A percentile compares a stretch with the other conserved stretches of the same genome.
phyloP scores from a whole-genome alignment of 2,329 filamentous ascomycete species.

The Aschersonia sp. region DNA sequence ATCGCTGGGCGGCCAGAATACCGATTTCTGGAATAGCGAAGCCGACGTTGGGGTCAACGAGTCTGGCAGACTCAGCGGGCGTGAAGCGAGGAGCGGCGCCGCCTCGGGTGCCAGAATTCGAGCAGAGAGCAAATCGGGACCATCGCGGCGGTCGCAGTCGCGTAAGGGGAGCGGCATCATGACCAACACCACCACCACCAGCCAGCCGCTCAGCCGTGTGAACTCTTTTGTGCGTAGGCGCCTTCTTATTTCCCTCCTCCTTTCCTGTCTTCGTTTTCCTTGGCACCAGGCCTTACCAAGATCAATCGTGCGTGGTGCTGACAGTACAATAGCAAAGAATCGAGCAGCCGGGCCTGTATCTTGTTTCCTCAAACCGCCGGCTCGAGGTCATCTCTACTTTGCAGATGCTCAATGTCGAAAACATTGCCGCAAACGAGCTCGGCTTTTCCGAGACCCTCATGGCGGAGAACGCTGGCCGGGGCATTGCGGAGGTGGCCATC shows the following conservation, averaged over 20 bases:
- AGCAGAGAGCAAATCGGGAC: slow-evolving; percentile 36
- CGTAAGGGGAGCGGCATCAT: slow-evolving; percentile 35
- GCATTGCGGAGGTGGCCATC: slow-evolving; percentile 73
- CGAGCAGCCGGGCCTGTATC: slow-evolving; percentile 33
- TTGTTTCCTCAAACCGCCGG: slow-evolving; percentile 38
- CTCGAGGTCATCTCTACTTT: slow-evolving; percentile 54
- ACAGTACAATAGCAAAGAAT: slow-evolving; percentile 15
- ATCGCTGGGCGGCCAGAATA: slow-evolving; percentile 20
- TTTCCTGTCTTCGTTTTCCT: background rate
- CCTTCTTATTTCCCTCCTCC: background rate
- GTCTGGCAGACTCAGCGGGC: slow-evolving; percentile 30
- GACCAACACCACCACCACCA: slow-evolving; percentile 14
- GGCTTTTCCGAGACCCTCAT: slow-evolving; percentile 82
- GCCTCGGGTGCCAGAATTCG: slow-evolving; percentile 17
- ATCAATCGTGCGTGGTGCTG: slow-evolving; percentile 10
- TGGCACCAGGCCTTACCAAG: background rate
- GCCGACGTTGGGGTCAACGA: slow-evolving; percentile 44
- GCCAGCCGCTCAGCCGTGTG: slow-evolving; percentile 29
- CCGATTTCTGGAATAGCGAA: slow-evolving; percentile 61
- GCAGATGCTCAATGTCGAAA: slow-evolving; percentile 86
- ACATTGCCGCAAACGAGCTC: slow-evolving; percentile 75
- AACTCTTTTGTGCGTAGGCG: slow-evolving; percentile 28
- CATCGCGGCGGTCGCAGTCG: slow-evolving; percentile 36
- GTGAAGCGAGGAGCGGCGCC: slow-evolving; percentile 34
- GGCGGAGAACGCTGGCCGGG: slow-evolving; percentile 78